These are phyloP conservation scores for Bryoglossum gracile DNA, from an alignment of 495 filamentous ascomycete species.

Conservation along the genomic window DNA sequence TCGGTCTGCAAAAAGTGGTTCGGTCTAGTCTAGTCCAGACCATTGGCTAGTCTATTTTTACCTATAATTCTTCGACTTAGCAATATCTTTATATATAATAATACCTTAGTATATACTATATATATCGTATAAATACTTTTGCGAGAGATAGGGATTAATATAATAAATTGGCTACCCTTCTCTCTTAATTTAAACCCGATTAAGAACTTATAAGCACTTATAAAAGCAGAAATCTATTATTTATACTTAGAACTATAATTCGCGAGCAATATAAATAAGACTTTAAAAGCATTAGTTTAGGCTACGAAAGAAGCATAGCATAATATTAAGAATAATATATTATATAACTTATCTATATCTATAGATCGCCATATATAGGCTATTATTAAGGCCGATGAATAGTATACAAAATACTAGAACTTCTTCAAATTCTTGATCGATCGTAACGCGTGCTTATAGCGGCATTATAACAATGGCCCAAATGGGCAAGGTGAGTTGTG, in stretches of 20 bases:
- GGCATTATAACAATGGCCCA: constrained; percentile 3
- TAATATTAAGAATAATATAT: constrained; percentile 6
- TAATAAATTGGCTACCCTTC: constrained; percentile 22
- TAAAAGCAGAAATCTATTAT: constrained; percentile 17
- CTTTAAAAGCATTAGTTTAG: not conserved
- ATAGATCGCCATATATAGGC: constrained; percentile 3
- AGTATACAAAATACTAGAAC: constrained; percentile 18
- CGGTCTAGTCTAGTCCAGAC: no score
- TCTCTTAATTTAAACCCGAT: constrained; percentile 26
- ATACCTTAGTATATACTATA: not conserved
- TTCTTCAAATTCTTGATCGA: not conserved
- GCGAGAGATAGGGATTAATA: constrained; percentile 5
- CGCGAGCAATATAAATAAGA: not conserved
- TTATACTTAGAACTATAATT: not conserved
- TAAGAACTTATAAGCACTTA: constrained; percentile 25
- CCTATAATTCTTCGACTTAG: not conserved
- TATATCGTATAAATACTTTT: not conserved
- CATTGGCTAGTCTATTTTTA: not conserved
- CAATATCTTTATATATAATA: not conserved
- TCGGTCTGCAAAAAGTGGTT: no score
- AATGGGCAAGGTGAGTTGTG: not conserved
- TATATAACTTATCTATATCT: constrained; percentile 14
- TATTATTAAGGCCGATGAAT: constrained; percentile 9
- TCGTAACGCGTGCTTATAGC: not conserved
- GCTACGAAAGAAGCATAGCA: not conserved